Evolutionary conservation across 768 basidiomycete species (phyloP).

Genomic region (Mycena haematopus): DNA sequence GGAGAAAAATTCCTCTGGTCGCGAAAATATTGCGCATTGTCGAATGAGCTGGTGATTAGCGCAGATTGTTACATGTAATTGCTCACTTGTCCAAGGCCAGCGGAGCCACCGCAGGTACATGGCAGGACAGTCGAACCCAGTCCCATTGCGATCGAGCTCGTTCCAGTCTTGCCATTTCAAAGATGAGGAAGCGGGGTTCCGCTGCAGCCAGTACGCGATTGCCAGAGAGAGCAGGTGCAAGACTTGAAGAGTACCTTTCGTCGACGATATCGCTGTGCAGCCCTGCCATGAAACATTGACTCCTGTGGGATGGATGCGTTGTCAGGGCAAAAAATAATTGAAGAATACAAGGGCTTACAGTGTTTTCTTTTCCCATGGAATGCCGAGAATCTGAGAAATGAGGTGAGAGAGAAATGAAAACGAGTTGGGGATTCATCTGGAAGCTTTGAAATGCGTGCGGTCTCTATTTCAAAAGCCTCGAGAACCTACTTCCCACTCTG

Average conservation of each 20-base stretch:
- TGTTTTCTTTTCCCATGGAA: too few species aligned
- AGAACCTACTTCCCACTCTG: too few species aligned
- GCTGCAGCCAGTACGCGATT: slow-evolving; percentile 63
- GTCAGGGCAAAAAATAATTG: too few species aligned
- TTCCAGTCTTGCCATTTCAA: slow-evolving; percentile 61
- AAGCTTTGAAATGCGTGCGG: too few species aligned
- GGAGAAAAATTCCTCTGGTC: slow-evolving; percentile 50
- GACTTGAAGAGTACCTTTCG: slow-evolving; percentile 70
- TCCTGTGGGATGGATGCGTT: too few species aligned
- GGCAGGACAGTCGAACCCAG: slow-evolving; percentile 63
- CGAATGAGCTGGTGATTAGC: background rate
- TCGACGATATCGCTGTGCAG: slow-evolving; percentile 59
- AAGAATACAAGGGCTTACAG: too few species aligned
- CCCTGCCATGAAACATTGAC: slow-evolving; percentile 69
- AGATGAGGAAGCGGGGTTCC: slow-evolving; percentile 30
- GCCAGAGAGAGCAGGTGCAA: slow-evolving; percentile 61
- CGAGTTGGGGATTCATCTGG: too few species aligned
- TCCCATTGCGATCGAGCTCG: slow-evolving; percentile 54
- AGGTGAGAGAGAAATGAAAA: too few species aligned
- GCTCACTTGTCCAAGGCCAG: slow-evolving; percentile 56
- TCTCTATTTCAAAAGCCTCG: too few species aligned
- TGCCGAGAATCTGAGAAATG: too few species aligned
- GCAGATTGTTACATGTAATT: background rate
- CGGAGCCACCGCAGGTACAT: slow-evolving; percentile 59
- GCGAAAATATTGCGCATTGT: slow-evolving; percentile 54